Percentiles rank a stretch among this genome's conserved stretches.
Evolutionary conservation across 2,329 filamentous ascomycete species (phyloP).

Genomic region (Phialophora macrospora): DNA sequence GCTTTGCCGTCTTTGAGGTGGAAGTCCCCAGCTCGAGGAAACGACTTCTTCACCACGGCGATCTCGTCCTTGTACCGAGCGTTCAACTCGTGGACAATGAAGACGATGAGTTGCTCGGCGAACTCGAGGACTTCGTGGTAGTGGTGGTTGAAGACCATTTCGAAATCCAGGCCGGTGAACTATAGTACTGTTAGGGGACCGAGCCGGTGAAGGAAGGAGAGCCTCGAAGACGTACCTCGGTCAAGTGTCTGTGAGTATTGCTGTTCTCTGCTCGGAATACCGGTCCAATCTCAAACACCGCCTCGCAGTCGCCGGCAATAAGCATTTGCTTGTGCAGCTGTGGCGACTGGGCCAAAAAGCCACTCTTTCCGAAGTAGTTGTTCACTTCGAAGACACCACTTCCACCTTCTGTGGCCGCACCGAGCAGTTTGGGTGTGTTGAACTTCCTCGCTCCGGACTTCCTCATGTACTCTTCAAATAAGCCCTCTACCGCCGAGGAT

Average conservation of each 20-base stretch:
- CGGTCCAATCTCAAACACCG: constrained; percentile 68
- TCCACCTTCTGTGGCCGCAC: constrained; percentile 89
- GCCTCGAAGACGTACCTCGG: constrained; percentile 53
- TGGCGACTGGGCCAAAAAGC: constrained; percentile 69
- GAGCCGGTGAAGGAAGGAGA: neutral
- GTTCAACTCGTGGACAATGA: constrained; percentile 55
- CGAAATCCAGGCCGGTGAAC: constrained; percentile 60
- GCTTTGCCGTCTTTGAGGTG: constrained; percentile 56
- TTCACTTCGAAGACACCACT: constrained; percentile 82
- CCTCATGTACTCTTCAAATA: constrained; percentile 81
- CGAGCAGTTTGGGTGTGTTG: constrained; percentile 87
- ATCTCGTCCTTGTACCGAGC: constrained; percentile 52
- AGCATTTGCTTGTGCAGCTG: constrained; percentile 73
- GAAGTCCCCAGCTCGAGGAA: constrained; percentile 58
- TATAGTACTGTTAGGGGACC: constrained; percentile 40
- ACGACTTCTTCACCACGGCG: constrained; percentile 54
- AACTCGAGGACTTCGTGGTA: constrained; percentile 59
- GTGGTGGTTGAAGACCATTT: constrained; percentile 56
- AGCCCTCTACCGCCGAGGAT: constrained; percentile 66
- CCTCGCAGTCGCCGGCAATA: constrained; percentile 66
- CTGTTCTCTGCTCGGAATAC: constrained; percentile 72
- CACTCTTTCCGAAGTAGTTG: constrained; percentile 84
- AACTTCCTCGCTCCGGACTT: constrained; percentile 78
- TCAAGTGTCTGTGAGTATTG: constrained; percentile 70
- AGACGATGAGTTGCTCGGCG: constrained; percentile 56